Evolutionary conservation across 805 yeast genomes (phyloP).

Genomic region (Starmerella bacillaris): DNA sequence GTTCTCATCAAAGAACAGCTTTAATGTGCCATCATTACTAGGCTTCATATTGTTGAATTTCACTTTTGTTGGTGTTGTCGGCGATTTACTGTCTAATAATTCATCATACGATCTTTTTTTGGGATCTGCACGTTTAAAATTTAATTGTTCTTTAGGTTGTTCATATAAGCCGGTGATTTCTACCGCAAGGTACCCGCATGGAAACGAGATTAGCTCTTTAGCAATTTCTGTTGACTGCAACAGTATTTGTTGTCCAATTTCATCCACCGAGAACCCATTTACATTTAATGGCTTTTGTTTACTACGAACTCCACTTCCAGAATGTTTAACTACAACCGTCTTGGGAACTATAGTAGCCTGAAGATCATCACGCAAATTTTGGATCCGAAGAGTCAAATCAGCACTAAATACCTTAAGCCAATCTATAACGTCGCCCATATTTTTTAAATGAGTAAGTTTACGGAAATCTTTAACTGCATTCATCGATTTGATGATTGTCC

Average conservation of each 20-base stretch:
- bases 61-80: too few species aligned
- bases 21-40: too few species aligned
- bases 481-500: slow-evolving; percentile 67
- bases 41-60: too few species aligned
- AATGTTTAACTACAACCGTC: slow-evolving; percentile 30
- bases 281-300: slow-evolving; percentile 8
- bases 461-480: slow-evolving; percentile 69
- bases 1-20: too few species aligned
- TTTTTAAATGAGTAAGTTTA: slow-evolving; percentile 31
- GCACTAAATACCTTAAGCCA: slow-evolving; percentile 78
- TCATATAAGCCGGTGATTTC: slow-evolving; percentile 13
- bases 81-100: too few species aligned
- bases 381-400: slow-evolving; percentile 51
- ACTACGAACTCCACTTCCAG: slow-evolving; percentile 5
- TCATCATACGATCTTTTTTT: too few species aligned
- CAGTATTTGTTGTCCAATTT: slow-evolving; percentile 7
- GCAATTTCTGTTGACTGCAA: slow-evolving; percentile 7
- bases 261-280: slow-evolving; percentile 1
- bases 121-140: too few species aligned
- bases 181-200: slow-evolving; percentile 10
- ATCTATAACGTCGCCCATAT: slow-evolving; percentile 38
- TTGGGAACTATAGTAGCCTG: slow-evolving; percentile 32
- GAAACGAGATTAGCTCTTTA: slow-evolving; percentile 5
- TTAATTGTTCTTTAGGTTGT: too few species aligned
- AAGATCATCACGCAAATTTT: slow-evolving; percentile 56